Evolutionary conservation across 208 protist genomes (phyloP), one percentile per base, ranked within the genome.

Genomic region (Acanthamoeba lenticulata): DNA sequence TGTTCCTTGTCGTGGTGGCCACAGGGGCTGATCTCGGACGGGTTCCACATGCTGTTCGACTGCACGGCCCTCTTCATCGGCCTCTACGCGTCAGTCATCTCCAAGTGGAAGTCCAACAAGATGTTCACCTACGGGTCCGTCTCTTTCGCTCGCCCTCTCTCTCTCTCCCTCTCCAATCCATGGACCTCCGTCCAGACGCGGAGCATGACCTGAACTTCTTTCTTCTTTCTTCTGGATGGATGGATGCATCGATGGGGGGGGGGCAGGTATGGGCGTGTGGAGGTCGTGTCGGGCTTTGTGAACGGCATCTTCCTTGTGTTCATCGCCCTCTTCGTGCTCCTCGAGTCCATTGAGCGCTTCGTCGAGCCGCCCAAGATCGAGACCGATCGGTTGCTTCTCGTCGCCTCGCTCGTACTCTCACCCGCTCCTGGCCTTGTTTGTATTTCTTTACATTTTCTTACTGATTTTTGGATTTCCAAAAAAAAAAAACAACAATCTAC

Each of bases 31-130:
- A 98, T 99, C 65, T 98, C 98, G 0, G 99, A 99, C 97, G 97
- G 98, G 6, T 99, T 99, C 92, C 99, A 99, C 95, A 99, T 99
- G 99, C 95, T 99, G 21, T 98, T 99, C 40, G 99, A 99, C 94
- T 98, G 97, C 11, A 97, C 97, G 15, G 99, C 99, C 0, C 96
- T 99, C 21, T 96, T 95, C n/a, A 98, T 99, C 94, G 99, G 98
- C 1, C 96, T 99, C 19, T 97, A 97, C 69, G 98, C 98, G 1
- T 96, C 97, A 9, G 97, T 98, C 93, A 98, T 99, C 9, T 72
- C 97, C 34, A 98, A 98, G 85, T 99, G 98, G 97, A 94, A 93
- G 49, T 55, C 96, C 49, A 98, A 98, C 65, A 34, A 93, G 1
- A 47, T 45, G 17, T 98, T 95, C 89, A 96, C 98, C 45, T 97